phyloP scores from a whole-genome alignment of 768 basidiomycete genomes.

The Tylopilus sp. region DNA sequence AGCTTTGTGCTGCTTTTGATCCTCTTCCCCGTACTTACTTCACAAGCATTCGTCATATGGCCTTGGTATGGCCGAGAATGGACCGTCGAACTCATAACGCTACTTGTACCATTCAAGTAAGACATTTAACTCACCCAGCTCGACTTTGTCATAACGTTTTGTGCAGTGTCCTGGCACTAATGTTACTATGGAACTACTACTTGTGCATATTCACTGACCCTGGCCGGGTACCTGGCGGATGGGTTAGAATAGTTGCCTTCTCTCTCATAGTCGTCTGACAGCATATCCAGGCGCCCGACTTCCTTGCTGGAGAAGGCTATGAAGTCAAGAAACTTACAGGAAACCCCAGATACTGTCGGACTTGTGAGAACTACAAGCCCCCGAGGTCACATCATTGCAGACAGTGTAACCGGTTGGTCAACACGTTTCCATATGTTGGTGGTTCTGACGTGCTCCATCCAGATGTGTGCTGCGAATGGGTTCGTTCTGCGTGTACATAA shows the following conservation, averaged over 20 bases:
- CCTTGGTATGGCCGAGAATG: constrained; percentile 85
- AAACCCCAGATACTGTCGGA: constrained; percentile 79
- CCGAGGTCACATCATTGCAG: constrained; percentile 92
- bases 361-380: constrained; percentile 82
- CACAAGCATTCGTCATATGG: constrained; percentile 88
- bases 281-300: constrained; percentile 59
- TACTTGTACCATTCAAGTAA: constrained; percentile 92
- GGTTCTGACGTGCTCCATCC: constrained; percentile 4
- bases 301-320: constrained; percentile 59
- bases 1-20: constrained; percentile 69
- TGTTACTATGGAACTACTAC: constrained; percentile 88
- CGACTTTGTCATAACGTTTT: constrained; percentile 9
- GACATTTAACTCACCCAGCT: constrained; percentile 21
- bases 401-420: constrained; percentile 71
- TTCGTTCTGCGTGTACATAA: constrained; percentile 29
- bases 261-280: constrained; percentile 5
- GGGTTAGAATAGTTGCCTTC: constrained; percentile 49
- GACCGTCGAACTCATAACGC: constrained; percentile 67
- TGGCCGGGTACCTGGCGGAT: constrained; percentile 71
- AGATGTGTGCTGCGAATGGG: constrained; percentile 92
- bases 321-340: constrained; percentile 92
- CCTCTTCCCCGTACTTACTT: constrained; percentile 83
- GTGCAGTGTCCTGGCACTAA: constrained; percentile 62
- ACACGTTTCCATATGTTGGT: background rate
- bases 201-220: constrained; percentile 82